phyloP scores from a whole-genome alignment of 495 filamentous ascomycete genomes.

The Talaromyces borbonicus region DNA sequence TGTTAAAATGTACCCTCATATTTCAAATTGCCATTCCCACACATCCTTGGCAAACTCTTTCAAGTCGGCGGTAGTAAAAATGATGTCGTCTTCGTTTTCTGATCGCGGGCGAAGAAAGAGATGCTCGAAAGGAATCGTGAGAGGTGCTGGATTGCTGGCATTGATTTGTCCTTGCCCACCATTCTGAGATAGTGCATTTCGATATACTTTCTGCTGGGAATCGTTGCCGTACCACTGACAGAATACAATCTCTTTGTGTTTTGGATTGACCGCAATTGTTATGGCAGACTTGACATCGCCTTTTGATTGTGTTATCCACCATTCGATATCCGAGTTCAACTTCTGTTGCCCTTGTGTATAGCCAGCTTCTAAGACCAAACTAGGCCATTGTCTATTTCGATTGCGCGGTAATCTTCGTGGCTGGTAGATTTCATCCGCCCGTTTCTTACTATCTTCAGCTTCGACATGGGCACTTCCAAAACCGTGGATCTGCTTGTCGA shows the following conservation, averaged over 20 bases:
- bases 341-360: slow-evolving; percentile 7
- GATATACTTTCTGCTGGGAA: slow-evolving; percentile 1
- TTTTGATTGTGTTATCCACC: slow-evolving; percentile 7
- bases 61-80: not conserved
- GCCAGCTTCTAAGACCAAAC: slow-evolving; percentile 9
- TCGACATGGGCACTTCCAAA: slow-evolving; percentile 5
- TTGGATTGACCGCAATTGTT: slow-evolving; percentile 7
- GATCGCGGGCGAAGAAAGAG: slow-evolving; percentile 2
- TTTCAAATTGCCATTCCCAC: not conserved
- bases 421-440: slow-evolving; percentile 10
- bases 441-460: slow-evolving; percentile 4
- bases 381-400: slow-evolving; percentile 11
- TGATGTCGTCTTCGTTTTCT: not conserved
- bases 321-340: slow-evolving; percentile 5
- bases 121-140: not conserved
- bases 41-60: not conserved
- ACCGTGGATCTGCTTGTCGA: no score
- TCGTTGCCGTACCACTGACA: not conserved
- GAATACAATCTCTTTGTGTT: not conserved
- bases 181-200: slow-evolving; percentile 2
- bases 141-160: not conserved
- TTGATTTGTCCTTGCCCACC: not conserved
- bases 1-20: no score
- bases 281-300: slow-evolving; percentile 8
- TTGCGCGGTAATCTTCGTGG: slow-evolving; percentile 6